Conservation (phyloP, 176 grass and related monocot genomes). For the Zoysia pacifica region DNA sequence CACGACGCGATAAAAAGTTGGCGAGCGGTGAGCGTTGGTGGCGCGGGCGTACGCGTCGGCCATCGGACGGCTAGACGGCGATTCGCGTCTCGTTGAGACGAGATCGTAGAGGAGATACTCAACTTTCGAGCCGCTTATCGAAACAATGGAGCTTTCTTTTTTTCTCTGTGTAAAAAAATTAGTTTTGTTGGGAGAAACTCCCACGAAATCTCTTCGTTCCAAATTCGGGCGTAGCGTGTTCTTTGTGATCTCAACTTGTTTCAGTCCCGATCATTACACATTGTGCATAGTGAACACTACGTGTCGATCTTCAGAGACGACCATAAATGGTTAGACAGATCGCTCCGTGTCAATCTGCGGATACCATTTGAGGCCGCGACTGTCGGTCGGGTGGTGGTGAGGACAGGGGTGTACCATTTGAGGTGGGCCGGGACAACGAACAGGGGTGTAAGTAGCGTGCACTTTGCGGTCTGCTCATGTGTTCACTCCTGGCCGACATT, state of each 20-base stretch:
- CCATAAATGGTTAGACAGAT: too few species aligned
- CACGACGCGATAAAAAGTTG: conserved; percentile 32
- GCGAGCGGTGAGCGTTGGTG: conserved; percentile 36
- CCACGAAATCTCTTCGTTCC: background rate
- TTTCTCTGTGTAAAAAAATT: background rate
- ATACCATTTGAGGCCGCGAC: too few species aligned
- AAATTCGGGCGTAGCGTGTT: background rate
- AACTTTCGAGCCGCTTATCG: background rate
- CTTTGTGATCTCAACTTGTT: background rate
- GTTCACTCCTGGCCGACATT: too few species aligned
- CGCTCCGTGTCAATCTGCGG: too few species aligned
- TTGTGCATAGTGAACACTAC: background rate
- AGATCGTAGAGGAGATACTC: too few species aligned
- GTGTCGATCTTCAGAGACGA: background rate
- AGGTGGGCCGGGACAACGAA: too few species aligned
- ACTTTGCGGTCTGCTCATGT: too few species aligned
- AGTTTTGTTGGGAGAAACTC: background rate
- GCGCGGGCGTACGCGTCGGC: background rate
- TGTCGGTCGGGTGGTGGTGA: too few species aligned
- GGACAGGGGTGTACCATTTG: too few species aligned
- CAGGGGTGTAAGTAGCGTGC: too few species aligned
- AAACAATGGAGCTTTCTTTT: background rate
- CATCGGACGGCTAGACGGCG: background rate
- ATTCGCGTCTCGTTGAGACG: background rate
- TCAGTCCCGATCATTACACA: background rate